Base-by-base conservation (phyloP, 1,284 basidiomycete species). In the Leccinum subrobustum region DNA sequence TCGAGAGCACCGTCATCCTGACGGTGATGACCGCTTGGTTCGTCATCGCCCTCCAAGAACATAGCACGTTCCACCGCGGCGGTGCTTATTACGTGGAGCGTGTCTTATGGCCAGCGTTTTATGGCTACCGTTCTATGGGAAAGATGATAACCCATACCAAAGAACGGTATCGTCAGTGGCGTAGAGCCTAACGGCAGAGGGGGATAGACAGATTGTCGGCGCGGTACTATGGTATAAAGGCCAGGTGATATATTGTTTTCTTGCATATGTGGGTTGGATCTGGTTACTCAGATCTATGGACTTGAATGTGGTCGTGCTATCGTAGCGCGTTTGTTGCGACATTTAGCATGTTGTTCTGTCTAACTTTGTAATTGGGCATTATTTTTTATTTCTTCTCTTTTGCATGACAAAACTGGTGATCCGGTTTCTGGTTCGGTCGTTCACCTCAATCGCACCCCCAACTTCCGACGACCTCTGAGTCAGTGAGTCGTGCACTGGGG, bases 11-110 rank as follows among this genome's bases (percentile, higher is more conserved):
- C 1, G 42, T 83, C 6, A 75, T 78, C 16, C 65, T 86, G 61
- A 86, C 83, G 0, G 42, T 72, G 3, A 14, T 81, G n/a, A 84
- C 84, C 4, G 72, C 79, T 4, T 86, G 84, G 84, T 64, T 80
- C 6, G 62, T 77, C 6, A 54, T 76, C 4, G 75, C 74, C n/a
- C 56, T 75, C 6, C 75, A 76, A 20, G 29, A 57, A 4, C 48
- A 67, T 4, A 74, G 72, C 11, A 16, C 61, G 6, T 70, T 73
- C 47, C 73, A 75, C 39, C 27, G 53, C 0, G 58, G 57, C 3
- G 60, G 60, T 39, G 4, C 9, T 35, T 1, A 57, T 35, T 4
- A 63, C 12, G 3, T 62, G 33, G 54, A 31, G 29, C 71, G 70
- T 6, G 23, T 59, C 12, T 50, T n/a, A 2, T 72, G 70, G 70